Evolutionary conservation across 164 flowering plant genomes (phyloP), one percentile per base, ranked within the genome.

Genomic region (Magnolia officinalis): DNA sequence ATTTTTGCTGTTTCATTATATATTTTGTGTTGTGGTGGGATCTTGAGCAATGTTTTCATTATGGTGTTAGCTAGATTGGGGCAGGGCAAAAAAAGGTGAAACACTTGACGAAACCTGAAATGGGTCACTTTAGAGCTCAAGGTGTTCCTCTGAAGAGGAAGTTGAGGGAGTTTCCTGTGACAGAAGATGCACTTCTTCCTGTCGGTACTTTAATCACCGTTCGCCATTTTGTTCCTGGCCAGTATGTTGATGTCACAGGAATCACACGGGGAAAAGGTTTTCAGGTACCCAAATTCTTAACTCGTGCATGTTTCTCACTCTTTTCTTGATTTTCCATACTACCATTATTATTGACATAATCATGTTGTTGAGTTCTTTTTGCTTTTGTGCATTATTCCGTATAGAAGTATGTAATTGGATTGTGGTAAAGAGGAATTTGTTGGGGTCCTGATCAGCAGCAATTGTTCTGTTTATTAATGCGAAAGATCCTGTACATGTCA

Each of bases 111-210:
- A 92, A 91, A 72, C 92, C 99, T 20, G 97, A 94, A 82, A 88
- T 96, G 73, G 99, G 99, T 63, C 99, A 96, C 86, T 96, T 92
- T 84, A 89, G 99, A 85, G 92, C 97, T 75, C 99, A 92, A 82
- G 97, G 91, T 50, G 97, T 96, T 68, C 96, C 96, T 11, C 55
- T 96, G 90, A 96, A 91, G 87, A 89, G 99, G 82, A 94, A 96
- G 80, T 80, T 96, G 81, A 88, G 85, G 83, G 99, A 96, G 85
- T 96, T 96, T 68, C 99, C 95, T 1, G 97, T 96, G 29, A 89
- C 98, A 11, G 93, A 94, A 80, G 99, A 96, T 85, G 99, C 91
- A 0, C 94, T 96, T 76, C 93, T 96, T 69, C 98, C 99, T n/a
- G 84, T 91, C 81, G 99, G 99, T 75, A 87, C 95, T 0, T 70